Percentiles rank a stretch among this genome's conserved stretches.
These are phyloP conservation scores for Backusella sp. DNA, from an alignment of 192 early-diverging fungal genomes.

Conservation along the genomic window DNA sequence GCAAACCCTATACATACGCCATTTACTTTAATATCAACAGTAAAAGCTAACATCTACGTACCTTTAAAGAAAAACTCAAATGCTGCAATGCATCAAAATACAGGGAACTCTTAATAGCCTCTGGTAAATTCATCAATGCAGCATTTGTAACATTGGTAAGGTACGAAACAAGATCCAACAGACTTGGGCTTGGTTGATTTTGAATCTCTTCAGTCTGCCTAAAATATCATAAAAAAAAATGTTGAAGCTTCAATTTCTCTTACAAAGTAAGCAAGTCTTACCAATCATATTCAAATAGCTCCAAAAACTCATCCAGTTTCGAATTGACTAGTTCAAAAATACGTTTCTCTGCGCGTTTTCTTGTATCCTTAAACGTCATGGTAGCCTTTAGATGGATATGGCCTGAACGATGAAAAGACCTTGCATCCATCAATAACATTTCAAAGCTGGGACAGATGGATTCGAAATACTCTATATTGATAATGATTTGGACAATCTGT, in stretches of 20 bases:
- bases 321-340: constrained; percentile 77
- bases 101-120: constrained; percentile 58
- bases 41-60: constrained; percentile 23
- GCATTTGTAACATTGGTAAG: constrained; percentile 66
- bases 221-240: neutral
- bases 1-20: constrained; percentile 41
- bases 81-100: constrained; percentile 79
- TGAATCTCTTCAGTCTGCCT: constrained; percentile 57
- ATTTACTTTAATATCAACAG: neutral
- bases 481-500: constrained; percentile 79
- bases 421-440: constrained; percentile 62
- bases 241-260: neutral
- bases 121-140: constrained; percentile 65
- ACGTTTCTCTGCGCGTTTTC: constrained; percentile 69
- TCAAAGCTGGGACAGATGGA: constrained; percentile 73
- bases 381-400: constrained; percentile 63
- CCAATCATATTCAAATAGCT: constrained; percentile 86
- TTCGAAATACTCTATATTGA: constrained; percentile 78
- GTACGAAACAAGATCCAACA: constrained; percentile 74
- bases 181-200: constrained; percentile 62
- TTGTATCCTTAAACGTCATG: constrained; percentile 65
- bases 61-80: constrained; percentile 61
- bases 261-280: constrained; percentile 9
- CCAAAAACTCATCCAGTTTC: constrained; percentile 80
- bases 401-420: constrained; percentile 57